A percentile compares a stretch with the other conserved stretches of the same genome.
Evolutionary conservation across 2,329 filamentous ascomycete genomes (phyloP).

Genomic region (Myotisia sp.): DNA sequence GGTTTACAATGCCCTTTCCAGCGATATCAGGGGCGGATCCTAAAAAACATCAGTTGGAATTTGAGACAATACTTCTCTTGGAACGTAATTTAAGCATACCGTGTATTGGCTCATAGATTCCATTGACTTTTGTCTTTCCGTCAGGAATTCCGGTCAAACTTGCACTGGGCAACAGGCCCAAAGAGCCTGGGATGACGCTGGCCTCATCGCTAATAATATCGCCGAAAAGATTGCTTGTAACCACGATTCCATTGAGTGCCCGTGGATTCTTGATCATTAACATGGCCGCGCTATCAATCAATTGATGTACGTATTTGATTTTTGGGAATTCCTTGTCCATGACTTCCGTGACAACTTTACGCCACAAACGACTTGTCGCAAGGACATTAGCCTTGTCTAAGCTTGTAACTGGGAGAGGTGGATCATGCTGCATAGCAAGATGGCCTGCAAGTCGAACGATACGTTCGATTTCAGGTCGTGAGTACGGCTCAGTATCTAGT

Average conservation of each 20-base stretch:
- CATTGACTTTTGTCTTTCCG: constrained; percentile 56
- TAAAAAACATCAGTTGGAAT: constrained; percentile 1
- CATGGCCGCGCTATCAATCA: constrained; percentile 96
- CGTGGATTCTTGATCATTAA: constrained; percentile 90
- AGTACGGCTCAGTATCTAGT: constrained; percentile 77
- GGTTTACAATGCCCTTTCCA: constrained; percentile 82
- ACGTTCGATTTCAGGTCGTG: constrained; percentile 70
- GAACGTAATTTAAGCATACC: constrained; percentile 47
- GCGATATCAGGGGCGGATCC: constrained; percentile 88
- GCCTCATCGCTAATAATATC: constrained; percentile 96
- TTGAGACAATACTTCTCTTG: constrained; percentile 1
- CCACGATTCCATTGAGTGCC: constrained; percentile 73
- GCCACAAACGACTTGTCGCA: constrained; percentile 78
- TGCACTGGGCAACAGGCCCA: constrained; percentile 77
- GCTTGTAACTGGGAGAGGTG: constrained; percentile 34
- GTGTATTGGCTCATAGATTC: constrained; percentile 96
- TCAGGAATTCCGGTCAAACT: constrained; percentile 77
- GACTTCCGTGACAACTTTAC: constrained; percentile 69
- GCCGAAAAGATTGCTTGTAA: constrained; percentile 88
- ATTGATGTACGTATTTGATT: constrained; percentile 68
- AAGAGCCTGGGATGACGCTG: constrained; percentile 78
- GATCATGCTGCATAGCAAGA: constrained; percentile 57
- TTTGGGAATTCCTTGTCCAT: constrained; percentile 83
- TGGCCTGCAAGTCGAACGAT: constrained; percentile 69
- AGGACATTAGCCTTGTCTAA: constrained; percentile 95